These are phyloP conservation scores for Heterobasidion annosum DNA, from an alignment of 1,284 basidiomycete species.

Conservation along the genomic window DNA sequence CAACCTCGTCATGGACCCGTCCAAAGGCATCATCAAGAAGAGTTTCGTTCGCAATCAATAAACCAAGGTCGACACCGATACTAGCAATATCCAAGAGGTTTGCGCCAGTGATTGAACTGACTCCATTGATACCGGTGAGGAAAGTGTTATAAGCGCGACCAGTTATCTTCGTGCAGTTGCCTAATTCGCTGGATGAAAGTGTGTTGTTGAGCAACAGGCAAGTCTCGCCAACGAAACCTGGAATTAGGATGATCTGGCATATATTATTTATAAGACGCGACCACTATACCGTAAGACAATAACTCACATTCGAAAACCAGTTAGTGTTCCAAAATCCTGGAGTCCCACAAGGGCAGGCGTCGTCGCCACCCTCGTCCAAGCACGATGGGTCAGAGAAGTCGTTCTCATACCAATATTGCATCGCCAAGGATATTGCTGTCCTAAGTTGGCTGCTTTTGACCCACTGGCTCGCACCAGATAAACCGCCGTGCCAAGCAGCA, in stretches of 20 bases:
- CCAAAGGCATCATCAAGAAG: conserved; percentile 37
- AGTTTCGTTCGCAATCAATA: conserved; percentile 34
- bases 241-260: conserved; percentile 48
- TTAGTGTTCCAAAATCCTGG: conserved; percentile 60
- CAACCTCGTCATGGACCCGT: conserved; percentile 39
- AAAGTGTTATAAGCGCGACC: conserved; percentile 42
- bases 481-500: conserved; percentile 48
- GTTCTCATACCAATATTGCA: conserved; percentile 57
- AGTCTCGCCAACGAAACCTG: conserved; percentile 40
- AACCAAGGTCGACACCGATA: conserved; percentile 41
- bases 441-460: conserved; percentile 29
- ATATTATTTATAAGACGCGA: neutral
- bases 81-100: conserved; percentile 50
- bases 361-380: conserved; percentile 40
- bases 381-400: conserved; percentile 48
- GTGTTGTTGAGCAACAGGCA: conserved; percentile 20
- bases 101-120: conserved; percentile 46
- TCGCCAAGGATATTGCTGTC: conserved; percentile 34
- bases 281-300: neutral
- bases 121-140: conserved; percentile 29
- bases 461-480: conserved; percentile 28
- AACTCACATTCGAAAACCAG: conserved; percentile 54
- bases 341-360: conserved; percentile 43
- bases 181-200: conserved; percentile 9
- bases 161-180: conserved; percentile 42